Conservation (phyloP, 768 basidiomycete species). For the Leccinum subgranulosum region DNA sequence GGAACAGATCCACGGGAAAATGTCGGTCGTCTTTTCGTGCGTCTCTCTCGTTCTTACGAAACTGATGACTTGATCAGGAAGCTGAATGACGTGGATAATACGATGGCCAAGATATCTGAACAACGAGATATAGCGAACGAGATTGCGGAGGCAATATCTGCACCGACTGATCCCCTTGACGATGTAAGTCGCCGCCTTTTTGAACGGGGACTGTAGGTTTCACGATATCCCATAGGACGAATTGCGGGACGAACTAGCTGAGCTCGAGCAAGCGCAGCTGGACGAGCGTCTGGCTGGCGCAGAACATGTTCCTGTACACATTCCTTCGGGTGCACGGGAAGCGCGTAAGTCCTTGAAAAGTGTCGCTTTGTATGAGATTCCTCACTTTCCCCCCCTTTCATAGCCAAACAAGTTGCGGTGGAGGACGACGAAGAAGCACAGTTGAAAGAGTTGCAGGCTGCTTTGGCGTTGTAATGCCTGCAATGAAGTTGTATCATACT, state of each 20-base stretch:
- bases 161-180: conserved; percentile 64
- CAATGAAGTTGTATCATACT: conserved; percentile 9
- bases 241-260: conserved; percentile 74
- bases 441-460: conserved; percentile 85
- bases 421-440: conserved; percentile 94
- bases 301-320: conserved; percentile 85
- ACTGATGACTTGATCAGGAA: conserved; percentile 45
- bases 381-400: conserved; percentile 4
- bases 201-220: not conserved
- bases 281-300: conserved; percentile 83
- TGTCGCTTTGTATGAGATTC: not conserved
- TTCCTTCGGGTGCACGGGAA: conserved; percentile 59
- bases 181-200: conserved; percentile 50
- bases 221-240: conserved; percentile 57
- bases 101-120: conserved; percentile 84
- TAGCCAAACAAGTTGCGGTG: conserved; percentile 41
- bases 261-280: conserved; percentile 85
- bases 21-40: conserved; percentile 53
- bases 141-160: conserved; percentile 84
- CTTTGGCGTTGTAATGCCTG: conserved; percentile 67
- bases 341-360: conserved; percentile 42
- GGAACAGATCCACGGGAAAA: conserved; percentile 81
- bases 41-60: not conserved
- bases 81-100: conserved; percentile 84
- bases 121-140: conserved; percentile 92